A percentile compares a stretch with the other conserved stretches of the same genome.
Conservation (phyloP, 495 filamentous ascomycete genomes). For the Aspergillus baeticus region DNA sequence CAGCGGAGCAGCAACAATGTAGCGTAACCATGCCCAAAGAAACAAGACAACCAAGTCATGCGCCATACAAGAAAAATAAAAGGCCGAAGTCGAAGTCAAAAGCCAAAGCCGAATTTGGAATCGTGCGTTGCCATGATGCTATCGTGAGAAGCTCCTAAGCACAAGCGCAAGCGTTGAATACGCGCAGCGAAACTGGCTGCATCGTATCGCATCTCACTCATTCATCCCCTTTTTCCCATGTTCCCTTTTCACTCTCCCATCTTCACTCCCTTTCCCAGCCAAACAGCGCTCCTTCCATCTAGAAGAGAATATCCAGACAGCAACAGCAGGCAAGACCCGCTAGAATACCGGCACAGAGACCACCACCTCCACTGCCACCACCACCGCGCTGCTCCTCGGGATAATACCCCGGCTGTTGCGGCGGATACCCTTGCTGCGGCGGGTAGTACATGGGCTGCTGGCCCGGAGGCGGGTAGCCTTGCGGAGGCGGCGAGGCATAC, state of each 20-base stretch:
- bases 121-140: background rate
- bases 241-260: too few relatives aligned
- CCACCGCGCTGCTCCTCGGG: slow-evolving; percentile 32
- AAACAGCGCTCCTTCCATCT: slow-evolving; percentile 6
- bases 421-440: slow-evolving; percentile 39
- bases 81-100: slow-evolving; percentile 1
- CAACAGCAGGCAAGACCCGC: slow-evolving; percentile 53
- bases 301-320: slow-evolving; percentile 55
- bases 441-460: slow-evolving; percentile 44
- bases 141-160: too few relatives aligned
- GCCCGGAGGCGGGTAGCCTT: slow-evolving; percentile 22
- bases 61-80: background rate
- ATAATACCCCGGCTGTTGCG: slow-evolving; percentile 43
- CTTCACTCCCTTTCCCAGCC: too few relatives aligned
- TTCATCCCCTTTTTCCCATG: too few relatives aligned
- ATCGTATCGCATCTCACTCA: too few relatives aligned
- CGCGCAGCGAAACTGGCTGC: too few relatives aligned
- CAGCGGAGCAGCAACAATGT: background rate
- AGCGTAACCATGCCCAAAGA: background rate
- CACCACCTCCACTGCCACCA: slow-evolving; percentile 39
- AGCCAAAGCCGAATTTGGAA: background rate
- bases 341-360: slow-evolving; percentile 48
- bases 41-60: background rate
- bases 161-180: too few relatives aligned
- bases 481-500: background rate